Conservation (phyloP, 2,329 filamentous ascomycete species). For the Fusarium miscanthi region DNA sequence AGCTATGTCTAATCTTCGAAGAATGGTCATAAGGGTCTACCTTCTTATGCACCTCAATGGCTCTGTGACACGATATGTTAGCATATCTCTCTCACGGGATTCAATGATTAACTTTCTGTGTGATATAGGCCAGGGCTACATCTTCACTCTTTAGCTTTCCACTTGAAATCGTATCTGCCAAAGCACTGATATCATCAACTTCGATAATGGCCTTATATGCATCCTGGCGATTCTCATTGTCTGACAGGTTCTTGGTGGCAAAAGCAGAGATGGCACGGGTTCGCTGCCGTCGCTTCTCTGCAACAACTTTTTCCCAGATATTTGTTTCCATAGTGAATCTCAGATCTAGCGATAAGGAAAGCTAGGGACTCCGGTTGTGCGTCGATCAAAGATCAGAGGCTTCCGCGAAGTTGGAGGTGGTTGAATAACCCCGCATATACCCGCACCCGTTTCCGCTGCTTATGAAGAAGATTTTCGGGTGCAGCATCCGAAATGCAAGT, state of each 20-base stretch:
- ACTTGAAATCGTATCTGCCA: neutral
- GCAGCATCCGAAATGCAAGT: neutral
- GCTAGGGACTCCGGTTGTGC: neutral
- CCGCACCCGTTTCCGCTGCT: neutral
- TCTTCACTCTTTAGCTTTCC: neutral
- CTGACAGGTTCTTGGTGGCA: neutral
- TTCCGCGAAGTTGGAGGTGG: neutral
- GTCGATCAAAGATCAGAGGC: neutral
- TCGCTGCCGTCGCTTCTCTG: conserved; percentile 12
- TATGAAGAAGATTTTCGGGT: conserved; percentile 10
- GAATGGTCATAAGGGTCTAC: neutral
- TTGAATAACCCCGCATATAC: conserved; percentile 3
- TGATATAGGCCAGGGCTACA: conserved; percentile 14
- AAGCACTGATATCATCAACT: neutral
- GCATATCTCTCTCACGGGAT: neutral
- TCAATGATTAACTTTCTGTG: neutral
- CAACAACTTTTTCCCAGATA: conserved; percentile 6
- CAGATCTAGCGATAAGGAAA: neutral
- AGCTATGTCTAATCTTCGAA: neutral
- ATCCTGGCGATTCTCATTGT: neutral
- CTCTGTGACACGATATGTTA: conserved; percentile 2
- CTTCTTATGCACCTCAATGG: conserved; percentile 15
- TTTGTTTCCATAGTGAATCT: neutral
- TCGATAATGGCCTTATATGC: neutral
- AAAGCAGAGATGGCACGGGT: conserved; percentile 1